These are phyloP conservation scores for Xylariaceae sp. DNA, from an alignment of 2,329 filamentous ascomycete species.

Conservation along the genomic window DNA sequence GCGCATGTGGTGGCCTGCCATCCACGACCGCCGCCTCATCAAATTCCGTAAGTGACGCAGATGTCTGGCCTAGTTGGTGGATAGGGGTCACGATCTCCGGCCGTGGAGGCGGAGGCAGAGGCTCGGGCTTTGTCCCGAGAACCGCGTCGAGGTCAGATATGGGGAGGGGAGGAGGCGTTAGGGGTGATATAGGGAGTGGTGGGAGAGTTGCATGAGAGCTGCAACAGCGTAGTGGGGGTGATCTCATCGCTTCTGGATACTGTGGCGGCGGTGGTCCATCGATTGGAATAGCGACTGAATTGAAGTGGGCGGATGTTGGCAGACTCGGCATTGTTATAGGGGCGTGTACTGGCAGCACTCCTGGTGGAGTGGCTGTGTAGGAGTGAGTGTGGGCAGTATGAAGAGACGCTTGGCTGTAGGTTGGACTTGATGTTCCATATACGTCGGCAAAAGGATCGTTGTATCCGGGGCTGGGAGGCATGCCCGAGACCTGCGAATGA, in stretches of 20 bases:
- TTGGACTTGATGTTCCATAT: background rate
- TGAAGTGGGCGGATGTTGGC: background rate
- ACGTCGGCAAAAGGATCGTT: background rate
- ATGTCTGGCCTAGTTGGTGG: constrained; percentile 15
- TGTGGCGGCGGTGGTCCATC: constrained; percentile 12
- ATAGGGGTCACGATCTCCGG: constrained; percentile 16
- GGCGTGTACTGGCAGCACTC: background rate
- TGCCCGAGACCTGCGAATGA: too few species aligned
- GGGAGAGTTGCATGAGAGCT: background rate
- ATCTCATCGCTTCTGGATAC: constrained; percentile 9
- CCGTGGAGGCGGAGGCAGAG: background rate
- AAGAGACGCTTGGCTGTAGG: background rate
- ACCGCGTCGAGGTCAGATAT: background rate
- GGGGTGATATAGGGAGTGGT: background rate
- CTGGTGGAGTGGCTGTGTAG: background rate
- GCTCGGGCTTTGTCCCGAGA: background rate
- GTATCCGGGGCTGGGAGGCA: background rate
- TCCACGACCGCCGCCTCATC: constrained; percentile 7
- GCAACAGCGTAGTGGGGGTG: background rate
- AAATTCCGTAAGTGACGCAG: constrained; percentile 14
- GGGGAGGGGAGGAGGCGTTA: background rate
- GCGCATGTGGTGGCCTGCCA: too few species aligned
- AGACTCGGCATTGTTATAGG: background rate
- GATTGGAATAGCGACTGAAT: background rate
- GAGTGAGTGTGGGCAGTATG: background rate